Base-by-base conservation (phyloP, 2,329 filamentous ascomycete genomes). In the Colletotrichum magnum region DNA sequence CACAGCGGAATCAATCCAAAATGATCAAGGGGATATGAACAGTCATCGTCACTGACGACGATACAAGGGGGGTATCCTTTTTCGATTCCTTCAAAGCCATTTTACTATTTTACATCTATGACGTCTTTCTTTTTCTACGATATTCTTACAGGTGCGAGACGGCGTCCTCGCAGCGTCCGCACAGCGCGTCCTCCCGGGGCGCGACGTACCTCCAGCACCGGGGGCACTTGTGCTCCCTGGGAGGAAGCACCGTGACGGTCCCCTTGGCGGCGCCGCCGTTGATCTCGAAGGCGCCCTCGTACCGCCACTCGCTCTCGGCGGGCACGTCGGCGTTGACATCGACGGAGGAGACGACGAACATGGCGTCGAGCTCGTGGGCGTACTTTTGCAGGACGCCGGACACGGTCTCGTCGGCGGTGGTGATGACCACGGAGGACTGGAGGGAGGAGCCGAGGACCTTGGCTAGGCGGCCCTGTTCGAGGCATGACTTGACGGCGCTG, bases 131-230 rank as follows among this genome's bases (percentile, higher is more conserved):
- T 10, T 15, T 15, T 43, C 5, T n/a, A n/a, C 16, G 45, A 53
- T 52, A 66, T 60, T 57, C 43, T 62, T 58, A 63, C 64, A 68
- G 13, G 16, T 13, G 39, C 16, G 52, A 75, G 16, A 95, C 86
- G 43, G 92, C 88, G 13, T 89, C 86, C 36, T 91, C 89, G 78
- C 95, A 98, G 76, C 94, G 85, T 57, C 79, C 81, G 79, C 95
- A 98, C 18, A 97, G 81, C 47, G 83, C 79, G 18, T 92, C 89
- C 73, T 91, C 86, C 56, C 81, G 80, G n/a, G 87, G 83, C n/a
- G 92, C 90, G 26, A 92, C 86, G 79, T 94, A 97, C 71, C 92
- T 89, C 96, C 96, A 99, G 81, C 96, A 99, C 58, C 96, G 86
- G 1, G 89, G 86, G 78, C 96, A 99, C 79, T 98, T 99, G 54